These are phyloP conservation scores for Capillidium heterosporum DNA, from an alignment of 371 early-diverging fungal species.

Conservation along the genomic window DNA sequence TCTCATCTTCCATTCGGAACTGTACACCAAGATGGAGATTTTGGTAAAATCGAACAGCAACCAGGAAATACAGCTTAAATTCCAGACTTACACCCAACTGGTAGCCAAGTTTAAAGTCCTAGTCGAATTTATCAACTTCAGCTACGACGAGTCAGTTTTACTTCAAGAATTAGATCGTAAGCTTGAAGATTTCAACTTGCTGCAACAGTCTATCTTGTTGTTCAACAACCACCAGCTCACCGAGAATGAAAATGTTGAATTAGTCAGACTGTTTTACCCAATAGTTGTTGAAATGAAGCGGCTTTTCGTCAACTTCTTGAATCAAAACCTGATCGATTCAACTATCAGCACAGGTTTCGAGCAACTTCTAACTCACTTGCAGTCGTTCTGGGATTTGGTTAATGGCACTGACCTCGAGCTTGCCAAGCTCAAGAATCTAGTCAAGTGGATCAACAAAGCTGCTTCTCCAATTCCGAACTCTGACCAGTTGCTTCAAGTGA, in stretches of 20 bases:
- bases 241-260: not conserved
- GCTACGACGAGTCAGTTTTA: too few species aligned
- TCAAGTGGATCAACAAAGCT: constrained; percentile 1
- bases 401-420: not conserved
- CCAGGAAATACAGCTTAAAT: too few species aligned
- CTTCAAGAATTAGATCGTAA: not conserved
- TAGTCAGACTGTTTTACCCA: not conserved
- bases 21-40: too few species aligned
- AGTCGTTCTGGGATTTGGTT: too few species aligned
- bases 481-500: not conserved
- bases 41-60: too few species aligned
- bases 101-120: too few species aligned
- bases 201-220: not conserved
- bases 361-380: not conserved
- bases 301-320: not conserved
- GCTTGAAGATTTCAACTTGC: not conserved
- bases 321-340: not conserved
- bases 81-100: too few species aligned
- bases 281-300: not conserved
- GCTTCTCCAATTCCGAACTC: not conserved
- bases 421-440: not conserved
- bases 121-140: too few species aligned
- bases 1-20: too few species aligned
- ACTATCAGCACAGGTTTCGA: not conserved
- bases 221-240: not conserved